These are phyloP conservation scores for Aspergillus wentii DNA, from an alignment of 495 filamentous ascomycete genomes.

Conservation along the genomic window DNA sequence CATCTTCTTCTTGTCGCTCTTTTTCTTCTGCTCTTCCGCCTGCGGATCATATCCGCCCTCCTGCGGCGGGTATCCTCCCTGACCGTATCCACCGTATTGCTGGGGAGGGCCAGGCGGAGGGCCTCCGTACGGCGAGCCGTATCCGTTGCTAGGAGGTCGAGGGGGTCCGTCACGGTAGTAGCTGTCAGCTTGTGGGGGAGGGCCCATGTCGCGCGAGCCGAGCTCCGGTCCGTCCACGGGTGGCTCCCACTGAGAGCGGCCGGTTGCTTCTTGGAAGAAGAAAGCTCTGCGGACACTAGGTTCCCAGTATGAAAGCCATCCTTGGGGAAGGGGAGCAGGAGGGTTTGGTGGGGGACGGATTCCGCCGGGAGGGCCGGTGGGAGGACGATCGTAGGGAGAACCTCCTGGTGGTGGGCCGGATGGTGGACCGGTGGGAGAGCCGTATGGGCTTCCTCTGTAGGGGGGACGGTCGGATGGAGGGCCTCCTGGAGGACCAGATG, in stretches of 20 bases:
- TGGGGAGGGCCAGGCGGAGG: conserved; percentile 11
- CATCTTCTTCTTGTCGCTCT: conserved; percentile 31
- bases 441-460: conserved; percentile 12
- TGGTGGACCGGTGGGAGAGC: too few relatives aligned
- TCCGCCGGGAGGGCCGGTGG: conserved; percentile 13
- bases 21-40: conserved; percentile 31
- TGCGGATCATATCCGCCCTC: conserved; percentile 22
- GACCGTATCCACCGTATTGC: too few relatives aligned
- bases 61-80: conserved; percentile 1
- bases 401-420: conserved; percentile 7
- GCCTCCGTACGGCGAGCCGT: conserved; percentile 2
- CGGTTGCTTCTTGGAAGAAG: conserved; percentile 55
- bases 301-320: conserved; percentile 60
- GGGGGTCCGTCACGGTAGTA: conserved; percentile 5
- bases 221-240: conserved; percentile 23
- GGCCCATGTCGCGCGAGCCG: conserved; percentile 17
- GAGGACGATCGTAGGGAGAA: conserved; percentile 7
- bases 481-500: conserved; percentile 5
- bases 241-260: conserved; percentile 56
- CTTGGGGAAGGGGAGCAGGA: conserved; percentile 49
- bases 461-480: conserved; percentile 12
- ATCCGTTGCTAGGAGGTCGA: conserved; percentile 4
- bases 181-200: conserved; percentile 7
- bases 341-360: conserved; percentile 29
- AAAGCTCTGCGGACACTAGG: conserved; percentile 52